Evolutionary conservation across 768 basidiomycete species (phyloP).

Genomic region (Leccinum boreale): DNA sequence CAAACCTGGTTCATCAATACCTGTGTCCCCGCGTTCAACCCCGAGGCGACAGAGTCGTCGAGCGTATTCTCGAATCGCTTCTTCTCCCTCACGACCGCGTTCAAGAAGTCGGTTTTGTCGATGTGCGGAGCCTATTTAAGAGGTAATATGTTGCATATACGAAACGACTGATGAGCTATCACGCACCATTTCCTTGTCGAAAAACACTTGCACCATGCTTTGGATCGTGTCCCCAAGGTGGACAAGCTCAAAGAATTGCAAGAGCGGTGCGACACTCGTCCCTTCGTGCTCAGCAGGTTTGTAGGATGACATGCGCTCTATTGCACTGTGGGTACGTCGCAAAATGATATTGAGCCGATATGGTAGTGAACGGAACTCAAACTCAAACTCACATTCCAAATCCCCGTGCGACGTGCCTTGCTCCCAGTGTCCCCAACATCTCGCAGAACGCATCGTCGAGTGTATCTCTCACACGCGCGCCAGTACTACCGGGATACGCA

Average conservation of each 20-base stretch:
- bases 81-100: conserved; percentile 91
- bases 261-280: conserved; percentile 82
- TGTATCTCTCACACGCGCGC: conserved; percentile 84
- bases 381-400: conserved; percentile 61
- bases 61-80: conserved; percentile 91
- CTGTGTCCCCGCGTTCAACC: conserved; percentile 93
- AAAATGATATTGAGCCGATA: neutral
- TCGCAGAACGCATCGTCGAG: conserved; percentile 93
- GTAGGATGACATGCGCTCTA: conserved; percentile 85
- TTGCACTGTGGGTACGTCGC: conserved; percentile 54
- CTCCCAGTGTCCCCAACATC: conserved; percentile 71
- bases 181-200: conserved; percentile 89
- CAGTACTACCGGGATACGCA: conserved; percentile 83
- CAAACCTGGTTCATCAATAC: conserved; percentile 90
- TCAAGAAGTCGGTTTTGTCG: conserved; percentile 90
- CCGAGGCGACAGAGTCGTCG: conserved; percentile 91
- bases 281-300: conserved; percentile 84
- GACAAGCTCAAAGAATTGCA: conserved; percentile 97
- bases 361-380: neutral
- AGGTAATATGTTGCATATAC: neutral
- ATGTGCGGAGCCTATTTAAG: conserved; percentile 71
- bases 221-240: conserved; percentile 98
- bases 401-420: conserved; percentile 76
- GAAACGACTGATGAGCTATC: neutral
- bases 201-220: conserved; percentile 97